phyloP scores from a whole-genome alignment of 2,329 filamentous ascomycete genomes.

The Penicillium sp. region DNA sequence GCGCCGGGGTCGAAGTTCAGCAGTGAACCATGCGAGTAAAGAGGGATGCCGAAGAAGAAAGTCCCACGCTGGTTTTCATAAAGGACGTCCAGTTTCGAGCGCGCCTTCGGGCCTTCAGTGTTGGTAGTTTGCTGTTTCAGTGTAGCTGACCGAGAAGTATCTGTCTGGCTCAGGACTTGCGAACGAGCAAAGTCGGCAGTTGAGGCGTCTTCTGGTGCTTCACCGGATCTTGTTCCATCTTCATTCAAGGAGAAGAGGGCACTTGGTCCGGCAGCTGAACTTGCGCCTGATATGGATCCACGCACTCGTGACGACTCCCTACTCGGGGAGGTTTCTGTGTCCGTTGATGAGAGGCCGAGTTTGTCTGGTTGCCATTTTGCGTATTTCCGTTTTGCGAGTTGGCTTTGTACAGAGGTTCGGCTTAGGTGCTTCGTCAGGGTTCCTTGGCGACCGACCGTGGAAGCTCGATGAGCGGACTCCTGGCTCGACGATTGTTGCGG shows the following conservation, averaged over 20 bases:
- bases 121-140: conserved; percentile 3
- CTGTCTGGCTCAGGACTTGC: conserved; percentile 7
- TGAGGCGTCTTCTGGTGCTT: conserved; percentile 11
- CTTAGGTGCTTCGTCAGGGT: conserved; percentile 32
- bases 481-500: conserved; percentile 27
- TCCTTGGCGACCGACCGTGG: conserved; percentile 20
- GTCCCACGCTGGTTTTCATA: conserved; percentile 94
- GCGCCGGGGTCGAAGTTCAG: conserved; percentile 80
- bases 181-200: conserved; percentile 16
- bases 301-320: conserved; percentile 21
- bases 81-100: conserved; percentile 71
- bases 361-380: conserved; percentile 55
- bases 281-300: conserved; percentile 17
- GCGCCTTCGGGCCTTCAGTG: conserved; percentile 22
- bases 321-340: conserved; percentile 15
- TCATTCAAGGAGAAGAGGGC: conserved; percentile 3
- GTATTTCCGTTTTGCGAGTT: conserved; percentile 45
- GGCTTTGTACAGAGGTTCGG: conserved; percentile 37
- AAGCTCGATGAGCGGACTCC: conserved; percentile 19
- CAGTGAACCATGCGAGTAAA: conserved; percentile 85
- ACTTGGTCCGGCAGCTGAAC: conserved; percentile 10
- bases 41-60: conserved; percentile 81
- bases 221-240: conserved; percentile 2
- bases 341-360: conserved; percentile 46
- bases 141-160: conserved; percentile 1